Conservation (phyloP, 495 filamentous ascomycete genomes). For the Hypoxylon intermedium region DNA sequence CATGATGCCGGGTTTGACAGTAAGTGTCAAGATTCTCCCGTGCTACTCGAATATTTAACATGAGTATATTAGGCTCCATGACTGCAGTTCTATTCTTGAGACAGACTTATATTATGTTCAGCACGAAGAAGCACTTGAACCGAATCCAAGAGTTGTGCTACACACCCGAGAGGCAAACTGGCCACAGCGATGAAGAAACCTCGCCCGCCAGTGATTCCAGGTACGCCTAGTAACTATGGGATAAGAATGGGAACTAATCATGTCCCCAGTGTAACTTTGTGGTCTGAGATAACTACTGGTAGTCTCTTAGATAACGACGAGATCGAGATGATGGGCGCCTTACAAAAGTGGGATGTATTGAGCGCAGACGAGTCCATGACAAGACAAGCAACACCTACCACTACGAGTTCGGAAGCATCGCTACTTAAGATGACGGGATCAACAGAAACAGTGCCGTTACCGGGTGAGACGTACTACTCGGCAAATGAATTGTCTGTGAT, state of each 20-base stretch:
- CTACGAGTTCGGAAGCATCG: background rate
- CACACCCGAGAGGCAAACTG: background rate
- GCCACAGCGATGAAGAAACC: background rate
- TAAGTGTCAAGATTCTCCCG: constrained; percentile 19
- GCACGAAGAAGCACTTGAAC: background rate
- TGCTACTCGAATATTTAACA: background rate
- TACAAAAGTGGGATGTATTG: constrained; percentile 18
- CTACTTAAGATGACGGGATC: too few species aligned
- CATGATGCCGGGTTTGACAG: constrained; percentile 82
- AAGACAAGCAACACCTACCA: background rate
- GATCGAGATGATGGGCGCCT: background rate
- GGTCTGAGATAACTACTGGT: background rate
- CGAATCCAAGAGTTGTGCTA: background rate
- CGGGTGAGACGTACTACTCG: constrained; percentile 6
- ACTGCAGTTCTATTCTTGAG: constrained; percentile 71
- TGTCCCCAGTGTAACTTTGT: background rate
- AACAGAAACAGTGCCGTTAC: background rate
- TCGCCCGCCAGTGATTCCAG: background rate
- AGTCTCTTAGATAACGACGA: constrained; percentile 25
- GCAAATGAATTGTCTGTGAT: constrained; percentile 7
- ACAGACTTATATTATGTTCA: constrained; percentile 59
- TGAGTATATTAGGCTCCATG: constrained; percentile 52
- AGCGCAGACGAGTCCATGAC: constrained; percentile 4
- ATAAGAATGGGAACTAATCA: background rate
- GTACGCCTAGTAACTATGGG: background rate